phyloP scores from a whole-genome alignment of 257 asterid genomes.

The Linderniella brevidens region DNA sequence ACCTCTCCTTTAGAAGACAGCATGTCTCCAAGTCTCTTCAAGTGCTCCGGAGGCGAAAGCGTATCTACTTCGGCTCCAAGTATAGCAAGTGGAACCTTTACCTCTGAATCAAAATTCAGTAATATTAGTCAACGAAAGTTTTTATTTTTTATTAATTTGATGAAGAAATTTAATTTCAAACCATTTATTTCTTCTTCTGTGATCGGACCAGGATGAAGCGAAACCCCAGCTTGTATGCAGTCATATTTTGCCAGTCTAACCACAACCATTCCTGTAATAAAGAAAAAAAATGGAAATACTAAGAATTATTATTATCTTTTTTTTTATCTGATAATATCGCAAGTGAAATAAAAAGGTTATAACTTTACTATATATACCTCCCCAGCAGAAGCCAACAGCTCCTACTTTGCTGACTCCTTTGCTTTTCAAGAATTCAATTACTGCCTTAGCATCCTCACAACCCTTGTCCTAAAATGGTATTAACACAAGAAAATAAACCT shows the following conservation, averaged over 20 bases:
- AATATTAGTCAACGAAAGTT: neutral
- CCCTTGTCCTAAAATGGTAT: slow-evolving; percentile 14
- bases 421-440: slow-evolving; percentile 1
- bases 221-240: neutral
- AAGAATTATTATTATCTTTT: neutral
- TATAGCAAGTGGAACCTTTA: slow-evolving; percentile 36
- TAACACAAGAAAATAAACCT: slow-evolving; percentile 37
- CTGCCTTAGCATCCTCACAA: slow-evolving; percentile 6
- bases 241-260: slow-evolving; percentile 4
- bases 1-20: slow-evolving; percentile 37
- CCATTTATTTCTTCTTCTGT: slow-evolving; percentile 2
- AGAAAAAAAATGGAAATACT: neutral
- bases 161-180: neutral
- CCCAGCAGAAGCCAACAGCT: slow-evolving; percentile 10
- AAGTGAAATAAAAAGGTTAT: neutral
- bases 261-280: neutral
- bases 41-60: slow-evolving; percentile 25
- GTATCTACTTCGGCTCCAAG: slow-evolving; percentile 55
- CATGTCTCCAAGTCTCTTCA: slow-evolving; percentile 25
- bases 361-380: neutral
- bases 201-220: neutral
- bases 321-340: too few species aligned
- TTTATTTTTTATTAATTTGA: neutral
- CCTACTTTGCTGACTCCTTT: slow-evolving; percentile 5
- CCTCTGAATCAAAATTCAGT: slow-evolving; percentile 18